Evolutionary conservation across 2,329 filamentous ascomycete genomes (phyloP), one percentile per base, ranked within the genome.

Genomic region (Diaporthe eres): DNA sequence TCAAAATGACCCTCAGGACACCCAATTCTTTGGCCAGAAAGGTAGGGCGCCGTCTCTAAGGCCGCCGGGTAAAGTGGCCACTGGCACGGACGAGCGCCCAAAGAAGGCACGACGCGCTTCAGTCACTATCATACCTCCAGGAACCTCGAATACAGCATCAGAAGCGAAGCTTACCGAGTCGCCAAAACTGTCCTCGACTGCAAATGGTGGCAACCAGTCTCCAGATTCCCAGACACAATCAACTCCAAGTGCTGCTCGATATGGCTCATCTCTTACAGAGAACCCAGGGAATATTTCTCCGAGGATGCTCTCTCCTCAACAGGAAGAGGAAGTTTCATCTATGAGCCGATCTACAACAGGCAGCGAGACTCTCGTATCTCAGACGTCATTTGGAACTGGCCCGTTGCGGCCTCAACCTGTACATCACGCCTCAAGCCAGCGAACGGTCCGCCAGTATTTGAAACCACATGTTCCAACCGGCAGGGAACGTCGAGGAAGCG

Each of bases 331-430:
- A 34, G 17, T n/a, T 12, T 34, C 58, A 44, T n/a, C 19, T 13
- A 22, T 61, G 28, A 61, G 70, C 42, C 39, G 70, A 61, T 51
- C 70, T 2, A 49, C 53, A 37, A 61, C 55, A 13, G 53, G 55
- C 8, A 71, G 67, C 28, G 70, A 72, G 31, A 51, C 42, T 15
- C 28, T 61, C 1, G 55, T 51, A 13, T 42, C 70, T 5, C 37
- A 37, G 9, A 34, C 17, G 10, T 71, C 53, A 37, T 25, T 47
- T 37, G 39, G 17, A 17, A 44, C 53, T 37, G 53, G n/a, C 8
- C 28, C 42, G 2, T 13, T 39, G 4, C 39, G 31, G 4, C 28
- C 70, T 51, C 19, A 34, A 12, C 22, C 12, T 28, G 22, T 19
- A 2, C 68, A 37, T 47, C 68, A 53, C 13, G 28, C 12, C 12